phyloP scores from a whole-genome alignment of 441 rosid species.

The Isatis lusitanica region DNA sequence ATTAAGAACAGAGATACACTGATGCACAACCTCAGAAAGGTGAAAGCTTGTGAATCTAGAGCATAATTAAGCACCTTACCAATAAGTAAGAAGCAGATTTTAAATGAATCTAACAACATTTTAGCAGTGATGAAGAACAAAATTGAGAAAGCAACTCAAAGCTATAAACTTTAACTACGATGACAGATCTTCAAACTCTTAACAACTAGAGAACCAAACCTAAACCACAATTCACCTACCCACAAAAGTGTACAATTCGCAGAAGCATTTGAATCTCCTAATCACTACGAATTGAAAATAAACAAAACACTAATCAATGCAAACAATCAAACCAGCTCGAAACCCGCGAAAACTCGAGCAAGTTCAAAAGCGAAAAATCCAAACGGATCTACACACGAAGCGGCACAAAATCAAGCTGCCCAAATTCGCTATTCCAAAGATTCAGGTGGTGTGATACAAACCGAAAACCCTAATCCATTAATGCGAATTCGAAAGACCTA shows the following conservation, averaged over 20 bases:
- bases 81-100: neutral
- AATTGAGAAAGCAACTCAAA: neutral
- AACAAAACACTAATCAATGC: constrained; percentile 7
- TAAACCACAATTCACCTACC: constrained; percentile 26
- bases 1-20: neutral
- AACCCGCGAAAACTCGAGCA: constrained; percentile 2
- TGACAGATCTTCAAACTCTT: constrained; percentile 1
- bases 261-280: constrained; percentile 22
- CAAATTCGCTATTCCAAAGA: constrained; percentile 1
- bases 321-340: constrained; percentile 1
- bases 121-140: neutral
- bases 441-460: neutral
- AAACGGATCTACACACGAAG: constrained; percentile 28
- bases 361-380: neutral
- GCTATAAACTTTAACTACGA: neutral
- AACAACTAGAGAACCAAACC: constrained; percentile 8
- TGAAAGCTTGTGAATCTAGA: constrained; percentile 14
- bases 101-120: constrained; percentile 11
- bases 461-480: constrained; percentile 12
- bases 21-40: constrained; percentile 1
- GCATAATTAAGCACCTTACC: constrained; percentile 1
- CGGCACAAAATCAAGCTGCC: neutral
- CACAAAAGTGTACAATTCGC: neutral
- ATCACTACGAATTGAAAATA: neutral
- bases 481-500: constrained; percentile 13